phyloP scores from a whole-genome alignment of 306 rosid genomes.

The Sicyos baderoa region DNA sequence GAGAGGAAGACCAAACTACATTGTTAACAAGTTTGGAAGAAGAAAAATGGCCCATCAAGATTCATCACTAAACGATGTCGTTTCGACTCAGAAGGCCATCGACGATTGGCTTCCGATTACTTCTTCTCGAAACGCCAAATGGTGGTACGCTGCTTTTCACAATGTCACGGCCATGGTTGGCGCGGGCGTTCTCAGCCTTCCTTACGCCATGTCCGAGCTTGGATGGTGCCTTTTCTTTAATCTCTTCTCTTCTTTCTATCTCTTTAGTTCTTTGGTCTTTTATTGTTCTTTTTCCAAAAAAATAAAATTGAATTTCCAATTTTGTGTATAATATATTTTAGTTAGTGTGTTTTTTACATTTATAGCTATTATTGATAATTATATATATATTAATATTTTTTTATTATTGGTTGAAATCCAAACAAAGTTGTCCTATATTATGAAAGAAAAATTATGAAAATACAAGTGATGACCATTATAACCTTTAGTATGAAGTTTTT shows the following conservation, averaged over 20 bases:
- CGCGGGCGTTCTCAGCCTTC: slow-evolving; percentile 86
- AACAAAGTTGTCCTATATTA: too few relatives aligned
- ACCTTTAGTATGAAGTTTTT: too few relatives aligned
- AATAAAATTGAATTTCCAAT: too few relatives aligned
- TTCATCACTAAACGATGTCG: background rate
- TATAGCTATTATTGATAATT: too few relatives aligned
- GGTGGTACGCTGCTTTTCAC: slow-evolving; percentile 93
- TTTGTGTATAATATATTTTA: too few relatives aligned
- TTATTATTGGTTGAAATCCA: too few relatives aligned
- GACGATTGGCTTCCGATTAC: slow-evolving; percentile 85
- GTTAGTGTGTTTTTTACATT: too few relatives aligned
- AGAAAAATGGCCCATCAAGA: slow-evolving; percentile 5
- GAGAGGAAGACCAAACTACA: background rate
- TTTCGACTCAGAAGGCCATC: slow-evolving; percentile 22
- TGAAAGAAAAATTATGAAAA: too few relatives aligned
- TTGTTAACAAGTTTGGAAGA: background rate
- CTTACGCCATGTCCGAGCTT: slow-evolving; percentile 65
- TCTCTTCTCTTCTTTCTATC: background rate
- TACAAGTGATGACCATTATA: too few relatives aligned
- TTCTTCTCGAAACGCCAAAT: slow-evolving; percentile 66
- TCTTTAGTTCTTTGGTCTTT: background rate
- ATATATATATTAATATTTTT: too few relatives aligned
- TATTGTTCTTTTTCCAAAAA: too few relatives aligned
- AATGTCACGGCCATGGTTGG: slow-evolving; percentile 96
- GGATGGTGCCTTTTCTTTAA: slow-evolving; percentile 47